Percentiles rank a stretch among this genome's conserved stretches.
Conservation (phyloP, 2,329 filamentous ascomycete genomes). For the Calonectria hongkongensis region DNA sequence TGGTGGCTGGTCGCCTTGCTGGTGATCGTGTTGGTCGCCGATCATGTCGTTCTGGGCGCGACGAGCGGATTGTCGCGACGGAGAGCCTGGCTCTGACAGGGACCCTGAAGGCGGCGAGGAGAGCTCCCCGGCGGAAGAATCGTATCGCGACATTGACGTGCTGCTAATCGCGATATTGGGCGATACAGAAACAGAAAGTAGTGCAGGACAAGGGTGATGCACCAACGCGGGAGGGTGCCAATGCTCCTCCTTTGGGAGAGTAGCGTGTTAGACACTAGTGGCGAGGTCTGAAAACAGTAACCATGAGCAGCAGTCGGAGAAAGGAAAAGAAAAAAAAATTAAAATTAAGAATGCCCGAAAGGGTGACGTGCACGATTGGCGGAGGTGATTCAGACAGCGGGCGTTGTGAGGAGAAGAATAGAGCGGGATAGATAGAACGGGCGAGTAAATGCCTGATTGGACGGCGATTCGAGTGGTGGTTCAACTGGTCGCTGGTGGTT, state of each 20-base stretch:
- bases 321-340: conserved; percentile 15
- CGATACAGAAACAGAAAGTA: conserved; percentile 37
- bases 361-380: conserved; percentile 11
- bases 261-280: conserved; percentile 28
- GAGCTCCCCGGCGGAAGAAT: conserved; percentile 69
- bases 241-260: conserved; percentile 35
- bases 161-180: conserved; percentile 57
- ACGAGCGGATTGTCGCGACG: conserved; percentile 60
- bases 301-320: conserved; percentile 16
- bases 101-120: conserved; percentile 72
- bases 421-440: conserved; percentile 18
- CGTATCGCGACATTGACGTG: conserved; percentile 63
- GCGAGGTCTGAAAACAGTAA: conserved; percentile 17
- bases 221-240: conserved; percentile 25
- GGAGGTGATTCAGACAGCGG: conserved; percentile 27
- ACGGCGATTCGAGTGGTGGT: conserved; percentile 17
- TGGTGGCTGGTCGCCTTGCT: conserved; percentile 47
- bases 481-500: conserved; percentile 21
- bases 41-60: conserved; percentile 63
- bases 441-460: conserved; percentile 31
- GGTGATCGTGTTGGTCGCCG: conserved; percentile 57
- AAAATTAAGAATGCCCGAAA: conserved; percentile 16
- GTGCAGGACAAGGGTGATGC: conserved; percentile 23
- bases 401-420: conserved; percentile 6
- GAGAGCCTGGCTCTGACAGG: conserved; percentile 70